These are phyloP conservation scores for Magnaporthales sp. DNA, from an alignment of 2,329 filamentous ascomycete genomes.

Conservation along the genomic window DNA sequence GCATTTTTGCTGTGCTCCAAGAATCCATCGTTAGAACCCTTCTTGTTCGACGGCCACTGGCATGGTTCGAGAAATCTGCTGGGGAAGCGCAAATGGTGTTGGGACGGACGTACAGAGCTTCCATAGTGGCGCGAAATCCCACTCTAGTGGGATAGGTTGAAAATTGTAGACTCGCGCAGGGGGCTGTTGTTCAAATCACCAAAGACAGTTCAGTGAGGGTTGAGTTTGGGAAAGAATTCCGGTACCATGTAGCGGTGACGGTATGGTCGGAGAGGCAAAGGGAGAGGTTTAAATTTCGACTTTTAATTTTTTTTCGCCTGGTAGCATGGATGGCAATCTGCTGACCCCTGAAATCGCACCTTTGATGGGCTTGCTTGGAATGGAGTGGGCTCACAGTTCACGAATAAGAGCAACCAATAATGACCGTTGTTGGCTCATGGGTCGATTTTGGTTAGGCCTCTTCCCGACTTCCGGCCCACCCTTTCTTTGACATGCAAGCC, in stretches of 20 bases:
- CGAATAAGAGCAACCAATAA: neutral
- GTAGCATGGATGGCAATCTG: neutral
- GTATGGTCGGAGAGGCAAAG: neutral
- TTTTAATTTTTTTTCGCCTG: neutral
- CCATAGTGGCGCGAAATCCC: conserved; percentile 3
- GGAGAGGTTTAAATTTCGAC: neutral
- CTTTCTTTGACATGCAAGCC: neutral
- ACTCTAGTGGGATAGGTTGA: neutral
- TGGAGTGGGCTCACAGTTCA: neutral
- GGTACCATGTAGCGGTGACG: neutral
- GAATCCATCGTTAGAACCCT: conserved; percentile 8
- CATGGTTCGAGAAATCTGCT: neutral
- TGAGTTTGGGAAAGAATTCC: neutral
- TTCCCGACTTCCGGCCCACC: conserved; percentile 5
- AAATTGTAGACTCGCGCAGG: neutral
- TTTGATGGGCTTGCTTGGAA: neutral
- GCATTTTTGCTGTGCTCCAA: conserved; percentile 26
- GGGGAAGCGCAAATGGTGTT: neutral
- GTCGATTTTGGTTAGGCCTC: neutral
- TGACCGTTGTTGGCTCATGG: neutral
- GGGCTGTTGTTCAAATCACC: neutral
- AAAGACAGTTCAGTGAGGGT: neutral
- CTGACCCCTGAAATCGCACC: neutral
- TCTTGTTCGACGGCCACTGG: conserved; percentile 9
- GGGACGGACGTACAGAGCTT: conserved; percentile 5